Percentiles rank a stretch among this genome's conserved stretches.
phyloP scores from a whole-genome alignment of 441 rosid genomes.

The Theobroma grandiflorum region DNA sequence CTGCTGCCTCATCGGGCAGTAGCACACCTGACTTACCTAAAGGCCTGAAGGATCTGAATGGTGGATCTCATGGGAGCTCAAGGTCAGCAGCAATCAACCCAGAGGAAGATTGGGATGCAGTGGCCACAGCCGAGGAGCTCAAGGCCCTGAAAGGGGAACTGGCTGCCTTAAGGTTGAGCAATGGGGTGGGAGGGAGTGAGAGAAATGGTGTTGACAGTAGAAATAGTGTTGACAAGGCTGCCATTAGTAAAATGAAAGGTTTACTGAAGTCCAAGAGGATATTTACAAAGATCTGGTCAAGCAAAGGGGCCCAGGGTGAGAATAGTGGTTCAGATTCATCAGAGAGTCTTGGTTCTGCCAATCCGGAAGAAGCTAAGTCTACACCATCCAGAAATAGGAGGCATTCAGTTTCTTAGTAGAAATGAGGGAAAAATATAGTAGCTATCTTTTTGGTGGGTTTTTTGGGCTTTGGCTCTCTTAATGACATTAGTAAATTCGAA shows the following conservation, averaged over 20 bases:
- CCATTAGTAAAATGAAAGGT: constrained; percentile 67
- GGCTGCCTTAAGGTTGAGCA: constrained; percentile 60
- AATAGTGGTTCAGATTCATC: constrained; percentile 80
- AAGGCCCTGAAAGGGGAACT: constrained; percentile 71
- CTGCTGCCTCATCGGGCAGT: constrained; percentile 73
- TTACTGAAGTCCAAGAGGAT: constrained; percentile 75
- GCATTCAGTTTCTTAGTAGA: constrained; percentile 68
- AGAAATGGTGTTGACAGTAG: constrained; percentile 43
- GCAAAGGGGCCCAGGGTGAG: constrained; percentile 58
- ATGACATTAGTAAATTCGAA: constrained; percentile 30
- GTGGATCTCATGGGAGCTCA: constrained; percentile 67
- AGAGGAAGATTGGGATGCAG: constrained; percentile 85
- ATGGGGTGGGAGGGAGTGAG: constrained; percentile 44
- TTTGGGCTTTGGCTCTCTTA: constrained; percentile 4
- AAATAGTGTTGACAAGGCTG: constrained; percentile 42
- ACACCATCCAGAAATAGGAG: constrained; percentile 81
- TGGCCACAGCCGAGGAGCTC: constrained; percentile 74
- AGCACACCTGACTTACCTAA: constrained; percentile 81
- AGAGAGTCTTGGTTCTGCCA: constrained; percentile 67
- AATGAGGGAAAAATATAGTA: constrained; percentile 7
- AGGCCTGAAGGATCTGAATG: constrained; percentile 60
- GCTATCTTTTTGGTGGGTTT: constrained; percentile 6
- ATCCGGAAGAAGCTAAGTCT: constrained; percentile 53
- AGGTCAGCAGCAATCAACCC: constrained; percentile 65
- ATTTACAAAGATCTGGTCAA: constrained; percentile 61